Conservation (phyloP, 2,329 filamentous ascomycete species). For the Dactylellina leptospora region DNA sequence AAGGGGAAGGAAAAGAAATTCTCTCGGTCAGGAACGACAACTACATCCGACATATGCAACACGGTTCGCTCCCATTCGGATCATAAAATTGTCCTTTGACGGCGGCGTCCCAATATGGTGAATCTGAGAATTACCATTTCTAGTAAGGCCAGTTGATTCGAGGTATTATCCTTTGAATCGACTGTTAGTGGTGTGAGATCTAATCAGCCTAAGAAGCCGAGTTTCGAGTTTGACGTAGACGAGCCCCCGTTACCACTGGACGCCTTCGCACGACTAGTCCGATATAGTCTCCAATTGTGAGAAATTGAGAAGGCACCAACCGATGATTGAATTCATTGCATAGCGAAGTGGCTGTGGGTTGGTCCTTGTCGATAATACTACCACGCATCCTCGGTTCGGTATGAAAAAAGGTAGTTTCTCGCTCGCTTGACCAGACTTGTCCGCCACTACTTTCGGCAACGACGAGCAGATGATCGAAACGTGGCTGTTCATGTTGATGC, state of each 20-base stretch:
- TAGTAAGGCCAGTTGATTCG: conserved; percentile 2
- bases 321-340: conserved; percentile 8
- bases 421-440: conserved; percentile 49
- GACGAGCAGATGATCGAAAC: conserved; percentile 27
- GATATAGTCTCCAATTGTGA: conserved; percentile 44
- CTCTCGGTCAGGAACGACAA: conserved; percentile 23
- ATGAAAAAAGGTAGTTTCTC: conserved; percentile 38
- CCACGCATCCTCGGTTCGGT: conserved; percentile 22
- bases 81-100: conserved; percentile 8
- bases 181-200: background rate
- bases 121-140: conserved; percentile 19
- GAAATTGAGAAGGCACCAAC: conserved; percentile 29
- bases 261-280: conserved; percentile 31
- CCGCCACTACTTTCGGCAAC: conserved; percentile 20
- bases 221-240: conserved; percentile 32
- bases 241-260: background rate
- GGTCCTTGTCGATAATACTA: conserved; percentile 24
- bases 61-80: conserved; percentile 19
- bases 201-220: conserved; percentile 1
- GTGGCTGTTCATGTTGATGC: conserved; percentile 32
- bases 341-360: conserved; percentile 39
- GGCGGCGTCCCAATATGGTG: conserved; percentile 30
- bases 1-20: background rate
- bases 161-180: background rate
- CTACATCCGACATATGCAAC: conserved; percentile 26